A percentile compares a stretch with the other conserved stretches of the same genome.
Evolutionary conservation across 2,329 filamentous ascomycete genomes (phyloP).

Genomic region (Magnaporthales sp.): DNA sequence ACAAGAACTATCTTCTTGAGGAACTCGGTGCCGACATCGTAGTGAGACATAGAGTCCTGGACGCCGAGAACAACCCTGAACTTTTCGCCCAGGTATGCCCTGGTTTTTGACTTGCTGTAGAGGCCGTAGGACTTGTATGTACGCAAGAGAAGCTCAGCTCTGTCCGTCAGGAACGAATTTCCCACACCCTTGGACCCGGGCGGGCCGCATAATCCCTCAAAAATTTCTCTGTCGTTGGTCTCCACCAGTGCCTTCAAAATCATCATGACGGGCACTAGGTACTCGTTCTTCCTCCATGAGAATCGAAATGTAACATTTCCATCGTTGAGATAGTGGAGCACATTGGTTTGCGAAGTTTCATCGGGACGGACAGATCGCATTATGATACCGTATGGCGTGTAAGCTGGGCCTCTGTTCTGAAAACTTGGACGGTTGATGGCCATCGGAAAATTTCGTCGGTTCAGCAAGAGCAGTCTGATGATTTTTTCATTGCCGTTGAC

Average conservation of each 20-base stretch:
- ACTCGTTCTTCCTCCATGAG: slow-evolving; percentile 96
- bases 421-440: slow-evolving; percentile 90
- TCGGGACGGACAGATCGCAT: slow-evolving; percentile 91
- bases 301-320: slow-evolving; percentile 96
- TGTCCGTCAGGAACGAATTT: slow-evolving; percentile 91
- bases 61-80: slow-evolving; percentile 84
- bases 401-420: slow-evolving; percentile 74
- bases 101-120: slow-evolving; percentile 72
- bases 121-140: slow-evolving; percentile 89
- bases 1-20: slow-evolving; percentile 83
- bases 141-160: slow-evolving; percentile 81
- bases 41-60: slow-evolving; percentile 73
- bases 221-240: slow-evolving; percentile 94
- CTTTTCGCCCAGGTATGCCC: slow-evolving; percentile 81
- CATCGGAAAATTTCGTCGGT: slow-evolving; percentile 88
- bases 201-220: slow-evolving; percentile 80
- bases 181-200: slow-evolving; percentile 67
- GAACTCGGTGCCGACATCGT: slow-evolving; percentile 87
- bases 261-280: slow-evolving; percentile 94
- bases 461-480: slow-evolving; percentile 83
- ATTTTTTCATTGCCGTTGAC: slow-evolving; percentile 98
- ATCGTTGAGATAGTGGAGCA: slow-evolving; percentile 89
- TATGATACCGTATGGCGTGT: slow-evolving; percentile 85
- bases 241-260: slow-evolving; percentile 89
- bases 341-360: slow-evolving; percentile 95